A percentile compares a stretch with the other conserved stretches of the same genome.
Conservation (phyloP, 768 basidiomycete species). For the Tricholoma sp. region DNA sequence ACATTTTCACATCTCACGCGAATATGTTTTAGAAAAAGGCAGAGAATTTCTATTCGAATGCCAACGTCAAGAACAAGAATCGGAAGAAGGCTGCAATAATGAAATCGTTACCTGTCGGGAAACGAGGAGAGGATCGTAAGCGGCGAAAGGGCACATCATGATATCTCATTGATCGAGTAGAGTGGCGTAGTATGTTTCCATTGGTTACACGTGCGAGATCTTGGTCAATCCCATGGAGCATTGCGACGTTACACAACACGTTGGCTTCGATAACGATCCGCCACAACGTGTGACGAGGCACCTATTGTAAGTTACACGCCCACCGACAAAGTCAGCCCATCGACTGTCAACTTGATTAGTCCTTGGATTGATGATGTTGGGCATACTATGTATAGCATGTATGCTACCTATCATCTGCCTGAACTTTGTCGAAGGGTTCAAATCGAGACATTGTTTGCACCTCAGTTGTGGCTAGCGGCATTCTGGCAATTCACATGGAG, state of each 20-base stretch:
- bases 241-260: too few relatives aligned
- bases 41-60: slow-evolving; percentile 79
- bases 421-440: too few relatives aligned
- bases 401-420: too few relatives aligned
- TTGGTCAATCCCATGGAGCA: too few relatives aligned
- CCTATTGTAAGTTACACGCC: not conserved
- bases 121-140: slow-evolving; percentile 37
- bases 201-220: too few relatives aligned
- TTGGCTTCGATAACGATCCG: not conserved
- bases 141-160: slow-evolving; percentile 20
- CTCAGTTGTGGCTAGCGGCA: too few relatives aligned
- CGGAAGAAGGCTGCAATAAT: slow-evolving; percentile 58
- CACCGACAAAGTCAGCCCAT: too few relatives aligned
- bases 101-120: slow-evolving; percentile 51
- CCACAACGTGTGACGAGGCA: not conserved
- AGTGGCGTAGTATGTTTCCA: not conserved
- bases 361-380: too few relatives aligned
- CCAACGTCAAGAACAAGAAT: slow-evolving; percentile 88
- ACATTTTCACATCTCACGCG: slow-evolving; percentile 2
- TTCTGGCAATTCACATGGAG: too few relatives aligned
- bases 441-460: too few relatives aligned
- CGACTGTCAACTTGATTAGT: too few relatives aligned
- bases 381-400: too few relatives aligned
- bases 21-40: slow-evolving; percentile 64
- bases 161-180: not conserved